Conservation (phyloP, 2,329 filamentous ascomycete species). For the Sporothrix protearum region DNA sequence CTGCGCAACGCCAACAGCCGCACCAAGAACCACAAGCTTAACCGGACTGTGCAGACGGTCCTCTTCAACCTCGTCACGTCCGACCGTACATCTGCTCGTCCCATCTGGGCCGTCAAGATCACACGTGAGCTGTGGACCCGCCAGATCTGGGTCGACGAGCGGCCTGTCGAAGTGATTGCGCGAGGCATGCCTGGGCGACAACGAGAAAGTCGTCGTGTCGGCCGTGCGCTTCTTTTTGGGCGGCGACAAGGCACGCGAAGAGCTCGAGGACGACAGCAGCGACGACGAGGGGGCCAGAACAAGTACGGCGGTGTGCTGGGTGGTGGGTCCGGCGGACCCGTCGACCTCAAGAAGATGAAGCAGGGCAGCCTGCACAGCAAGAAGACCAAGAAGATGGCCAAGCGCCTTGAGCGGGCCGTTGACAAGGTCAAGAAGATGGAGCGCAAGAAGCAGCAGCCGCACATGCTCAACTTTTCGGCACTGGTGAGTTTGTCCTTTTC, state of each 20-base stretch:
- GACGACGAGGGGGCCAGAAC: constrained; percentile 59
- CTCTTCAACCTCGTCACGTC: constrained; percentile 87
- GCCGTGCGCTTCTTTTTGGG: constrained; percentile 93
- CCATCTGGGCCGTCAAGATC: constrained; percentile 93
- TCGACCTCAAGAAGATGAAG: constrained; percentile 75
- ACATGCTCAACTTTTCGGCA: constrained; percentile 92
- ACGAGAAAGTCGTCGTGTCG: constrained; percentile 86
- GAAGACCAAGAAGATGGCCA: constrained; percentile 85
- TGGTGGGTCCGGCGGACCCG: constrained; percentile 34
- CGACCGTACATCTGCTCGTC: constrained; percentile 79
- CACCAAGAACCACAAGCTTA: constrained; percentile 84
- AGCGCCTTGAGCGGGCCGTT: constrained; percentile 73
- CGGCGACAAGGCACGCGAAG: constrained; percentile 92
- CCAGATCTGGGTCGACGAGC: constrained; percentile 88
- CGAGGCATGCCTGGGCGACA: constrained; percentile 80
- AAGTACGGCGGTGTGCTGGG: constrained; percentile 27
- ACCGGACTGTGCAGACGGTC: constrained; percentile 87
- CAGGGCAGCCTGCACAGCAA: constrained; percentile 93
- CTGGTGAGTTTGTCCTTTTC: constrained; percentile 41
- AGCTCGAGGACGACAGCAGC: constrained; percentile 82
- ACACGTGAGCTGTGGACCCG: constrained; percentile 95
- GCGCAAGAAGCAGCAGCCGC: constrained; percentile 81
- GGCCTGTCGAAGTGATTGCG: constrained; percentile 99
- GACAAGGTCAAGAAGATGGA: constrained; percentile 79
- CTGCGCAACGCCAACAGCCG: constrained; percentile 84